Conservation (phyloP, 176 grass and related monocot species). For the Triticum monococcum region DNA sequence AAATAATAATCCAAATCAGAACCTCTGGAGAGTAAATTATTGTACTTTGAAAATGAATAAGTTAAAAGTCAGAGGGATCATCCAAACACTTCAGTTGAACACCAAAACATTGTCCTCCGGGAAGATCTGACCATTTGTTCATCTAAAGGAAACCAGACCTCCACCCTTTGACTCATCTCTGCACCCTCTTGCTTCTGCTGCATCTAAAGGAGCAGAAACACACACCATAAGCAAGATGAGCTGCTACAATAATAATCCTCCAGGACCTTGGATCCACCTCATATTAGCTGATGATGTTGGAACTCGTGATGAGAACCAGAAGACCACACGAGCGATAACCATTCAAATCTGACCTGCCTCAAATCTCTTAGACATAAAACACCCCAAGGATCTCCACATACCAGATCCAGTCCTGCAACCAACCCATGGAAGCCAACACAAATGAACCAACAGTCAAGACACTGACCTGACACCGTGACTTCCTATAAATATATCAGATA, state of each 20-base stretch:
- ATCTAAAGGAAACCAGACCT: conserved; percentile 18
- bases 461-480: background rate
- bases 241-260: background rate
- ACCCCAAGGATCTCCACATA: background rate
- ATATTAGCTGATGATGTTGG: background rate
- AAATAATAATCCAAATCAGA: background rate
- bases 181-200: background rate
- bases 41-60: no score
- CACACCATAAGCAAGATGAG: conserved; percentile 7
- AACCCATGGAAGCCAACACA: background rate
- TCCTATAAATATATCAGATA: no score
- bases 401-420: conserved; percentile 22
- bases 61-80: background rate
- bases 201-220: background rate
- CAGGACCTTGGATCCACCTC: conserved; percentile 11
- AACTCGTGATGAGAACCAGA: background rate
- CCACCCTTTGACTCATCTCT: background rate
- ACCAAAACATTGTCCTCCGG: no score
- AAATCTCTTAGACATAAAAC: background rate
- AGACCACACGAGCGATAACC: background rate
- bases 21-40: no score
- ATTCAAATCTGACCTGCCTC: conserved; percentile 29
- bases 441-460: background rate
- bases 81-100: background rate
- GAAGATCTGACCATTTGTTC: no score